Conservation (phyloP, 768 basidiomycete genomes). For the Suillus decipiens region DNA sequence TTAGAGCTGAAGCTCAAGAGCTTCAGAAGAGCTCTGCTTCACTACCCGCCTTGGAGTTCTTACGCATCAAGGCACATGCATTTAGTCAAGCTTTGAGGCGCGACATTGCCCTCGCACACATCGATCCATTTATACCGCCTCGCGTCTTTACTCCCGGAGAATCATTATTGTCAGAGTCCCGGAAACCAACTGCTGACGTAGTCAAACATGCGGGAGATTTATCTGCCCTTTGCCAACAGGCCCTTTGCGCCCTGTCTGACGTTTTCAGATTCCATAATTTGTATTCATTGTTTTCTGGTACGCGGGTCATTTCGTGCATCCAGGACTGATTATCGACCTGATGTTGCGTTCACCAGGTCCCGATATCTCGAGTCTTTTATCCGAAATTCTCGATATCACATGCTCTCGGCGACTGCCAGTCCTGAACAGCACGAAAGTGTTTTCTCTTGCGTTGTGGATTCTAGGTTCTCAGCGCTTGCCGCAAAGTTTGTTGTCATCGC, state of each 20-base stretch:
- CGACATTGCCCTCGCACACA: conserved; percentile 49
- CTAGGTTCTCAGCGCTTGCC: conserved; percentile 54
- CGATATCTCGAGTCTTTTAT: conserved; percentile 46
- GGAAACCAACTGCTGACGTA: conserved; percentile 35
- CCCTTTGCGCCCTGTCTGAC: conserved; percentile 51
- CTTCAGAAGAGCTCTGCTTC: conserved; percentile 8
- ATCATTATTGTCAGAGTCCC: conserved; percentile 10
- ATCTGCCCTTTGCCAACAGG: conserved; percentile 51
- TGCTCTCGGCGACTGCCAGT: conserved; percentile 35
- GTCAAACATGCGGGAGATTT: conserved; percentile 43
- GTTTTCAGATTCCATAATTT: conserved; percentile 51
- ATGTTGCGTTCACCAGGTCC: conserved; percentile 33
- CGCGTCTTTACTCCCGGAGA: conserved; percentile 14
- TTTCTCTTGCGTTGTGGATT: conserved; percentile 49
- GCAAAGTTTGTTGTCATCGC: conserved; percentile 34
- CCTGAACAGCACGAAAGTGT: conserved; percentile 45
- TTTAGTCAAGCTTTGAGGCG: conserved; percentile 48
- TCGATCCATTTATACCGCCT: conserved; percentile 32
- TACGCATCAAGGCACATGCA: conserved; percentile 35
- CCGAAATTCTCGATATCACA: conserved; percentile 46
- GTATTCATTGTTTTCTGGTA: conserved; percentile 51
- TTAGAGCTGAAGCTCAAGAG: conserved; percentile 30
- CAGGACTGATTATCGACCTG: conserved; percentile 5
- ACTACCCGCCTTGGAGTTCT: conserved; percentile 26
- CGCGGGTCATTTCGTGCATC: conserved; percentile 20